Evolutionary conservation across 805 yeast genomes (phyloP).

Genomic region (Cyberlindnera galapagoensis): DNA sequence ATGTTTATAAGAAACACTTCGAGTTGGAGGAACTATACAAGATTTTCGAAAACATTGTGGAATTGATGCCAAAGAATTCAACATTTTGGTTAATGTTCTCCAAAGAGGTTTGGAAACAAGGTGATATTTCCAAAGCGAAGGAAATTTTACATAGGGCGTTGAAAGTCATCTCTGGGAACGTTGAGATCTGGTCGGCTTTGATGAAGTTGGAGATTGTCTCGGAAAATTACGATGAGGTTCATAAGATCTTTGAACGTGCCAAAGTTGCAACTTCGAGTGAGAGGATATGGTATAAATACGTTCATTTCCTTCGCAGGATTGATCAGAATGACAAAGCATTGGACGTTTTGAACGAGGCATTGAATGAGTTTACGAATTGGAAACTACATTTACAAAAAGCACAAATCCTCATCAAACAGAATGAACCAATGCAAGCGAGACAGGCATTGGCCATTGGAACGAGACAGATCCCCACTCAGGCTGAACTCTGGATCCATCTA

Average conservation of each 20-base stretch:
- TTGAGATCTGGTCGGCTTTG: constrained; percentile 66
- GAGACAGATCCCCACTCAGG: constrained; percentile 36
- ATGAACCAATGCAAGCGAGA: constrained; percentile 35
- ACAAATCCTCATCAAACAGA: constrained; percentile 38
- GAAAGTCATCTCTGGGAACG: constrained; percentile 35
- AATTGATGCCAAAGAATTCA: constrained; percentile 41
- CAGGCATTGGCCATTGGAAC: constrained; percentile 45
- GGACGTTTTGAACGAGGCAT: constrained; percentile 37
- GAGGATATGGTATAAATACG: constrained; percentile 56
- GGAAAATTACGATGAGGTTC: constrained; percentile 30
- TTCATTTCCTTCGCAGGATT: constrained; percentile 41
- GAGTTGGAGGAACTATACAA: constrained; percentile 28
- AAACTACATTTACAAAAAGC: constrained; percentile 59
- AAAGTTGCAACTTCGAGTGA: constrained; percentile 30
- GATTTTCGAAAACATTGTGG: constrained; percentile 49
- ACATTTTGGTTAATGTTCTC: constrained; percentile 64
- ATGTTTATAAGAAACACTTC: constrained; percentile 27
- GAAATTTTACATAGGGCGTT: constrained; percentile 45
- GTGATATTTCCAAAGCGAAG: constrained; percentile 46
- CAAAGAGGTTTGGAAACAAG: constrained; percentile 54
- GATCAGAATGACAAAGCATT: constrained; percentile 32
- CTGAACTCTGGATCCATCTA: constrained; percentile 48
- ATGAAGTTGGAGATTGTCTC: constrained; percentile 52
- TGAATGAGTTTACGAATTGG: constrained; percentile 40
- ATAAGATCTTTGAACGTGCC: constrained; percentile 34